Evolutionary conservation across 306 rosid species (phyloP).

Genomic region (Lathyrus sativus): DNA sequence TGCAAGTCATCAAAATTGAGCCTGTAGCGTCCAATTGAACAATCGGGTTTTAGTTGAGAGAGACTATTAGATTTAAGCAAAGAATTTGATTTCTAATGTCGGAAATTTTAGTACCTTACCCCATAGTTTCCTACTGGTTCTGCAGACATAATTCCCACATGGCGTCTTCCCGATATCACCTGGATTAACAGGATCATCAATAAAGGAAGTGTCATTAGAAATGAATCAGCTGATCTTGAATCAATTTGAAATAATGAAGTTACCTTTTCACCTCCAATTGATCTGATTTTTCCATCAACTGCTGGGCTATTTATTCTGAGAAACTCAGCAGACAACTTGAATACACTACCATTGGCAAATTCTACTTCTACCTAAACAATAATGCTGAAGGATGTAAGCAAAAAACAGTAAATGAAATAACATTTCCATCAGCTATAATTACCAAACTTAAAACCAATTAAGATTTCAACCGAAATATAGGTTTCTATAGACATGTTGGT

Average conservation of each 20-base stretch:
- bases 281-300: slow-evolving; percentile 76
- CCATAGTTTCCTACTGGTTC: slow-evolving; percentile 93
- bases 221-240: slow-evolving; percentile 3
- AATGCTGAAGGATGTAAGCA: not conserved
- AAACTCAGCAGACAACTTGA: slow-evolving; percentile 81
- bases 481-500: not conserved
- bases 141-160: slow-evolving; percentile 81
- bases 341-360: slow-evolving; percentile 60
- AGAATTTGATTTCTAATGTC: slow-evolving; percentile 13
- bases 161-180: slow-evolving; percentile 80
- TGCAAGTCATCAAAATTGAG: slow-evolving; percentile 84
- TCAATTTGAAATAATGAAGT: not conserved
- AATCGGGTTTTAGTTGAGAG: slow-evolving; percentile 11
- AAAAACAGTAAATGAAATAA: not conserved
- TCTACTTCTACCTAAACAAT: slow-evolving; percentile 67
- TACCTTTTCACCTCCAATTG: slow-evolving; percentile 90
- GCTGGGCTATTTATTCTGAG: slow-evolving; percentile 85
- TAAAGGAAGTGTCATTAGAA: slow-evolving; percentile 12
- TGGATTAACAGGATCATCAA: slow-evolving; percentile 27
- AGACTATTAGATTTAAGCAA: not conserved
- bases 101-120: slow-evolving; percentile 65
- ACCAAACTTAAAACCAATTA: not conserved
- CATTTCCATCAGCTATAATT: not conserved
- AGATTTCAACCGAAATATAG: not conserved
- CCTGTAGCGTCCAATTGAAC: slow-evolving; percentile 52